Percentiles rank a stretch among this genome's conserved stretches.
Conservation (phyloP, 306 rosid species). For the Herpetospermum pedunculosum region DNA sequence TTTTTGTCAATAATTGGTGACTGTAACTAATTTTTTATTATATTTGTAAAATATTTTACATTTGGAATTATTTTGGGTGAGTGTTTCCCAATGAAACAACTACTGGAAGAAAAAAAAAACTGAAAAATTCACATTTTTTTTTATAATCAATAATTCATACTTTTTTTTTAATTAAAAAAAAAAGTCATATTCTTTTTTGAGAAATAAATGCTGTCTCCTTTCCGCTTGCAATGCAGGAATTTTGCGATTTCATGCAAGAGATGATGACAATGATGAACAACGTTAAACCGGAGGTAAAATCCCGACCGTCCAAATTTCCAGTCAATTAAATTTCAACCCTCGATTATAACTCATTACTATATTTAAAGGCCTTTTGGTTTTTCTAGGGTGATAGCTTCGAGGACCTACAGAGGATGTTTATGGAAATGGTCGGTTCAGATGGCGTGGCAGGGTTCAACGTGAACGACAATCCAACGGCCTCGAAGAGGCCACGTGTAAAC, state of each 20-base stretch:
- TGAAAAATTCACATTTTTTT: background rate
- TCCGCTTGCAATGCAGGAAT: slow-evolving; percentile 34
- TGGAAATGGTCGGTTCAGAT: slow-evolving; percentile 76
- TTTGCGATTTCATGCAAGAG: slow-evolving; percentile 84
- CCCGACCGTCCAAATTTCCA: background rate
- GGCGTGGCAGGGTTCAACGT: slow-evolving; percentile 23
- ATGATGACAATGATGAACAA: slow-evolving; percentile 88
- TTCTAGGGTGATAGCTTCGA: slow-evolving; percentile 71
- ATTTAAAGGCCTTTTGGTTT: too few relatives aligned
- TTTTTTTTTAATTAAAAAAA: too few relatives aligned
- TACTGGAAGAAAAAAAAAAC: too few relatives aligned
- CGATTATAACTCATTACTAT: background rate
- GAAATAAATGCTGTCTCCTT: background rate
- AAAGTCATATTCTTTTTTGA: too few relatives aligned
- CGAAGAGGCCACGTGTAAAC: slow-evolving; percentile 40
- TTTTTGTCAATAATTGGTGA: too few relatives aligned
- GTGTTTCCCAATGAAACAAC: too few relatives aligned
- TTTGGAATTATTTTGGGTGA: too few relatives aligned
- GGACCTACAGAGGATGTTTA: slow-evolving; percentile 77
- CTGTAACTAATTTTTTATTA: too few relatives aligned
- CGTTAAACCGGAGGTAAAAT: slow-evolving; percentile 66
- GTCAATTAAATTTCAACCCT: background rate
- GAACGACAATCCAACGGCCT: slow-evolving; percentile 30
- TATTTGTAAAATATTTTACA: too few relatives aligned
- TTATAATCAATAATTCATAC: background rate